Evolutionary conservation across 306 rosid species (phyloP).

Genomic region (Fagus crenata): DNA sequence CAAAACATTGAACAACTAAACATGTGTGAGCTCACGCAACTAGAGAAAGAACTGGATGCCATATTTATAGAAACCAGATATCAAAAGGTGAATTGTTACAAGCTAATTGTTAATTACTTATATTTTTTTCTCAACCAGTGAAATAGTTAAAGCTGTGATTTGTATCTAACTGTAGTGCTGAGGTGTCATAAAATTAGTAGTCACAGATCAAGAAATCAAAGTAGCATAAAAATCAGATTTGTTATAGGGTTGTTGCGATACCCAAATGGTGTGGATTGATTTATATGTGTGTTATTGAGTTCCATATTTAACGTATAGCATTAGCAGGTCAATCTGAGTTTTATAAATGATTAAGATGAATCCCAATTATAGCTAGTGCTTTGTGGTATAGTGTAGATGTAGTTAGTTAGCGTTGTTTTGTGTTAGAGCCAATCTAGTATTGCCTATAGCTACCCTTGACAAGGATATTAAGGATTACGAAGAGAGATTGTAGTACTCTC

Average conservation of each 20-base stretch:
- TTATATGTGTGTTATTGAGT: no score
- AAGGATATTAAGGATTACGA: no score
- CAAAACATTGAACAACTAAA: conserved; percentile 26
- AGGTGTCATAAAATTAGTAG: not conserved
- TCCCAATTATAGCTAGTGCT: no score
- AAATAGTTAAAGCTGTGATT: not conserved
- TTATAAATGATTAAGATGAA: no score
- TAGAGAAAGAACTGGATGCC: conserved; percentile 29
- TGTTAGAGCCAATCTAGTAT: no score
- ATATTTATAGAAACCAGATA: conserved; percentile 18
- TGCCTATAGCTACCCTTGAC: no score
- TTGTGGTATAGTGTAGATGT: no score
- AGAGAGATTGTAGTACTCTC: no score
- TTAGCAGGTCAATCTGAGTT: no score
- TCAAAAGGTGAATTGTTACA: conserved; percentile 23
- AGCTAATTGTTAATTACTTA: not conserved
- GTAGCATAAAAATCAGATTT: not conserved
- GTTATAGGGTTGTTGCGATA: not conserved
- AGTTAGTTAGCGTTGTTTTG: no score
- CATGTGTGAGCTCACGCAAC: conserved; percentile 21
- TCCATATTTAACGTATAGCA: no score
- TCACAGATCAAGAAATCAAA: not conserved
- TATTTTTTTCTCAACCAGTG: not conserved
- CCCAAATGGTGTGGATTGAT: no score
- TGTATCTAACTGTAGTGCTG: not conserved